Percentiles rank a stretch among this genome's conserved stretches.
Evolutionary conservation across 2,329 filamentous ascomycete genomes (phyloP).

Genomic region (Sarocladiaceae sp.): DNA sequence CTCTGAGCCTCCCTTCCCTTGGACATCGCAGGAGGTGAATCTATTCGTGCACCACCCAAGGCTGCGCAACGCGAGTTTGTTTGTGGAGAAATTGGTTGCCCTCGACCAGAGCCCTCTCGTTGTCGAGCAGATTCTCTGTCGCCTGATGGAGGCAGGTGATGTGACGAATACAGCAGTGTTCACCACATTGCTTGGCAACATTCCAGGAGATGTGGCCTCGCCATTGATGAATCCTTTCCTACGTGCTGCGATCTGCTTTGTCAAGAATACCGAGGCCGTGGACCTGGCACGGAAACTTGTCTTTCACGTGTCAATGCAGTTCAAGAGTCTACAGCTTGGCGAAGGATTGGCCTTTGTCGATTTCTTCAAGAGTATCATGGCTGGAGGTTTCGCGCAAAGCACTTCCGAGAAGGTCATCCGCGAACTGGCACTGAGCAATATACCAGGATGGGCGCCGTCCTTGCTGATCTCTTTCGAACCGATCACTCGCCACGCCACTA

Average conservation of each 20-base stretch:
- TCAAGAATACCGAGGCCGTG: slow-evolving; percentile 31
- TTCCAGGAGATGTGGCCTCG: slow-evolving; percentile 37
- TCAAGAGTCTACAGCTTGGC: slow-evolving; percentile 34
- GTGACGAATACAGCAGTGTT: slow-evolving; percentile 46
- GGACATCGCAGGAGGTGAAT: slow-evolving; percentile 40
- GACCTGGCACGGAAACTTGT: slow-evolving; percentile 33
- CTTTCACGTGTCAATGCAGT: slow-evolving; percentile 37
- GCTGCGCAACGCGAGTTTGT: slow-evolving; percentile 35
- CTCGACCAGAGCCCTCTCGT: slow-evolving; percentile 50
- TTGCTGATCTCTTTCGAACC: slow-evolving; percentile 42
- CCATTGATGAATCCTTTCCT: slow-evolving; percentile 50
- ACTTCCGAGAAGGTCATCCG: neutral
- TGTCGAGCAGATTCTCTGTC: slow-evolving; percentile 50
- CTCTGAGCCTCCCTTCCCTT: slow-evolving; percentile 31
- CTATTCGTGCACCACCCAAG: slow-evolving; percentile 35
- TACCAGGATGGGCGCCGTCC: slow-evolving; percentile 44
- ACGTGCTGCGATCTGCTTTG: slow-evolving; percentile 49
- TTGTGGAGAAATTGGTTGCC: slow-evolving; percentile 59
- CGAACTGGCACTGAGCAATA: slow-evolving; percentile 15
- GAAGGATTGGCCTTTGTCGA: slow-evolving; percentile 45
- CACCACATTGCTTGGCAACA: slow-evolving; percentile 45
- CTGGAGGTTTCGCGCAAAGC: neutral
- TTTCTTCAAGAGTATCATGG: slow-evolving; percentile 26
- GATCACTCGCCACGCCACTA: slow-evolving; percentile 33
- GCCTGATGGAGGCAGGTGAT: slow-evolving; percentile 47